Percentiles rank a stretch among this genome's conserved stretches.
phyloP scores from a whole-genome alignment of 805 yeast species.

The Jamesozyma rosinii region DNA sequence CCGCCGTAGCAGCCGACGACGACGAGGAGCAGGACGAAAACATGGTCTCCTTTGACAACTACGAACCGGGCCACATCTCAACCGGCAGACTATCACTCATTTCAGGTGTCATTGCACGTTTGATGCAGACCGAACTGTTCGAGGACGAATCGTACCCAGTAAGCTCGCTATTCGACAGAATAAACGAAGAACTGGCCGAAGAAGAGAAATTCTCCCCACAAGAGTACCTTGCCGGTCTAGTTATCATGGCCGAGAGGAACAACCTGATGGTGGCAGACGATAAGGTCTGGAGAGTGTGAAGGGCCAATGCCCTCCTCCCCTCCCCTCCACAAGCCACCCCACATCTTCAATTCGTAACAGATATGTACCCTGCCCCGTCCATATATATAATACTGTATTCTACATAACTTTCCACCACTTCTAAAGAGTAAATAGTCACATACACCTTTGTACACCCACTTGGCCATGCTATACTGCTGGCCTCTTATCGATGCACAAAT shows the following conservation, averaged over 20 bases:
- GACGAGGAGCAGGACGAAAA: slow-evolving; percentile 17
- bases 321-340: too few species aligned
- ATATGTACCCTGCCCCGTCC: too few species aligned
- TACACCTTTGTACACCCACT: too few species aligned
- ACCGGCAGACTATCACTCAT: slow-evolving; percentile 41
- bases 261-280: slow-evolving; percentile 42
- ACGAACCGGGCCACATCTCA: slow-evolving; percentile 36
- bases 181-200: slow-evolving; percentile 38
- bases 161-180: slow-evolving; percentile 31
- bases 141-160: slow-evolving; percentile 38
- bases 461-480: too few species aligned
- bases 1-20: slow-evolving; percentile 8
- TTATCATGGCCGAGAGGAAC: slow-evolving; percentile 36
- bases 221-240: slow-evolving; percentile 39
- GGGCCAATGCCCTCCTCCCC: too few species aligned
- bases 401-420: too few species aligned
- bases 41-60: slow-evolving; percentile 10
- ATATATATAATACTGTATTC: too few species aligned
- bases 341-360: not conserved
- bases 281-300: slow-evolving; percentile 38
- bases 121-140: slow-evolving; percentile 37
- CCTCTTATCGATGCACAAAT: too few species aligned
- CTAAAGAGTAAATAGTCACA: too few species aligned
- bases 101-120: slow-evolving; percentile 38
- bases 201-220: slow-evolving; percentile 40